Conservation (phyloP, 2,329 filamentous ascomycete genomes). For the Diaporthe humulicola region DNA sequence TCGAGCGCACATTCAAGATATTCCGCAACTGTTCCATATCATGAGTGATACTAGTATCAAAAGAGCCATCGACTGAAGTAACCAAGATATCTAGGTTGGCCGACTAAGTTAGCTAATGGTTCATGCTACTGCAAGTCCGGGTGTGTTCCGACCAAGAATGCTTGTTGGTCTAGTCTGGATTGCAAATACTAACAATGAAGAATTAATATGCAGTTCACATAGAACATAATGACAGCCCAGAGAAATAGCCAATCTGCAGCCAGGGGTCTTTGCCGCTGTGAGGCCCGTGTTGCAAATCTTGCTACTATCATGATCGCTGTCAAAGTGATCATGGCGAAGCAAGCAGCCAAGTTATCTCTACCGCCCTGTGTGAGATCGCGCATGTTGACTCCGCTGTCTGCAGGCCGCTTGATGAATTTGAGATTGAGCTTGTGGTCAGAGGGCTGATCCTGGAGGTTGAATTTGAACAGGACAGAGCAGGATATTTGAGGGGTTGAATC, state of each 20-base stretch:
- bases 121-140: neutral
- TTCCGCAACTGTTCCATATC: neutral
- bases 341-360: neutral
- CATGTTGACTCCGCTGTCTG: neutral
- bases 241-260: neutral
- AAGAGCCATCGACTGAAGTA: neutral
- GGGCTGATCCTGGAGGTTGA: neutral
- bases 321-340: neutral
- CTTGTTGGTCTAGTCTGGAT: neutral
- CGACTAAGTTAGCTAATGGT: neutral
- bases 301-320: neutral
- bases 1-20: neutral
- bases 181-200: neutral
- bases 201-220: neutral
- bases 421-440: neutral
- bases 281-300: neutral
- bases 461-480: neutral
- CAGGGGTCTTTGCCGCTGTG: neutral
- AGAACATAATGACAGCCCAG: neutral
- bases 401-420: neutral
- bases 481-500: neutral
- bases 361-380: neutral
- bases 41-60: neutral
- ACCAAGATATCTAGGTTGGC: neutral
- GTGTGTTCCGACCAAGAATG: neutral